phyloP scores from a whole-genome alignment of 805 yeast genomes.

The Candida krabiensis region DNA sequence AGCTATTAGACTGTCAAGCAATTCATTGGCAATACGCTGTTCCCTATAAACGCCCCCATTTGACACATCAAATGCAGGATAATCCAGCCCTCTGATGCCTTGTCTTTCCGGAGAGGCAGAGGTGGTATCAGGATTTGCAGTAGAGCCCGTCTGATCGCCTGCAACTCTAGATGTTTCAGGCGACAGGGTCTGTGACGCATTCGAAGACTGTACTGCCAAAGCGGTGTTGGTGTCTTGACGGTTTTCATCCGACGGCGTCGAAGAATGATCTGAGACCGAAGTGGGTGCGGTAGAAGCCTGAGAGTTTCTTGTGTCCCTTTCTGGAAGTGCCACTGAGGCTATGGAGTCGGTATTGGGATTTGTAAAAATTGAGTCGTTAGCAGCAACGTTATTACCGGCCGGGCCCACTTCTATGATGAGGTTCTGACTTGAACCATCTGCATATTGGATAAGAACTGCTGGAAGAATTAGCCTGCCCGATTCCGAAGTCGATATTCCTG shows the following conservation, averaged over 20 bases:
- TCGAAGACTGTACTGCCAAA: neutral
- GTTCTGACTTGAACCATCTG: conserved; percentile 30
- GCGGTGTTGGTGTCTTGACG: neutral
- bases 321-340: conserved; percentile 1
- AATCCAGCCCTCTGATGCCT: conserved; percentile 35
- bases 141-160: neutral
- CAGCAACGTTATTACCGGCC: conserved; percentile 7
- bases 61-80: conserved; percentile 38
- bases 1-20: conserved; percentile 24
- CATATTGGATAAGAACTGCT: conserved; percentile 30
- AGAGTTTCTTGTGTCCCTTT: neutral
- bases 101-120: conserved; percentile 1
- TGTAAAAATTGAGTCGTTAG: neutral
- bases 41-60: conserved; percentile 32
- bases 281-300: neutral
- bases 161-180: neutral
- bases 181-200: neutral
- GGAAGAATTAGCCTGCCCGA: conserved; percentile 30
- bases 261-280: neutral
- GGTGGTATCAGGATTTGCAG: neutral
- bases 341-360: conserved; percentile 1
- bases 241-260: neutral
- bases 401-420: conserved; percentile 34
- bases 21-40: conserved; percentile 18
- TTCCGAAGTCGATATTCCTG: conserved; percentile 6